phyloP scores from a whole-genome alignment of 2,329 filamentous ascomycete species.

The Talaromyces sp. region DNA sequence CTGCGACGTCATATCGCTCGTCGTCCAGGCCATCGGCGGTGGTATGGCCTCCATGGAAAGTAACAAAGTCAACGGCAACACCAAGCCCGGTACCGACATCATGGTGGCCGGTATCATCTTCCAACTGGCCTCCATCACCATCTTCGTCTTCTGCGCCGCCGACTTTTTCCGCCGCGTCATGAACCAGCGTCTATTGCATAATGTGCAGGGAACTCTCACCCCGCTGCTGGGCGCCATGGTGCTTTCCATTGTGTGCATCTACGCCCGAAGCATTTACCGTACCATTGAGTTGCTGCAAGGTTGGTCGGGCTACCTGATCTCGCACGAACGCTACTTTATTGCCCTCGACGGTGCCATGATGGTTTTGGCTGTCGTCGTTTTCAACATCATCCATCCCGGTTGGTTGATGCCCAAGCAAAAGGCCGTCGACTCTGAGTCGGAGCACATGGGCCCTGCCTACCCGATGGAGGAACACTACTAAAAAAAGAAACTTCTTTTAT shows the following conservation, averaged over 20 bases:
- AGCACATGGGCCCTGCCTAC: not conserved
- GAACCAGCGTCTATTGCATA: slow-evolving; percentile 19
- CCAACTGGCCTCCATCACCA: slow-evolving; percentile 51
- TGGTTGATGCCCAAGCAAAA: slow-evolving; percentile 28
- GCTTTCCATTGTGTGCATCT: slow-evolving; percentile 41
- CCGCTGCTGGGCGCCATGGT: slow-evolving; percentile 35
- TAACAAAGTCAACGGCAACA: slow-evolving; percentile 40
- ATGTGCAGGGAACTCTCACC: slow-evolving; percentile 20
- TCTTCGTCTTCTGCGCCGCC: slow-evolving; percentile 46
- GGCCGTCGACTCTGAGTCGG: slow-evolving; percentile 6
- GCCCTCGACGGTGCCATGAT: slow-evolving; percentile 47
- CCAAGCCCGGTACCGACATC: slow-evolving; percentile 44
- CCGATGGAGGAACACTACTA: not conserved
- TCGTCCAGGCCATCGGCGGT: slow-evolving; percentile 53
- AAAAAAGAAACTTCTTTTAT: not conserved
- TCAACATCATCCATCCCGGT: slow-evolving; percentile 42
- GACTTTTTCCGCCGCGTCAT: slow-evolving; percentile 41
- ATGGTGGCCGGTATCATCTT: slow-evolving; percentile 54
- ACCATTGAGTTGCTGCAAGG: slow-evolving; percentile 47
- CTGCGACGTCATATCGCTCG: slow-evolving; percentile 50
- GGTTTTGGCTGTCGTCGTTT: slow-evolving; percentile 41
- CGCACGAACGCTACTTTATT: slow-evolving; percentile 47
- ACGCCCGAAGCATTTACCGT: slow-evolving; percentile 46
- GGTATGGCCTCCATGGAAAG: slow-evolving; percentile 44
- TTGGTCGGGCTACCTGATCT: slow-evolving; percentile 47